phyloP scores from a whole-genome alignment of 2,329 filamentous ascomycete genomes.

The Botrytis hyacinthi region DNA sequence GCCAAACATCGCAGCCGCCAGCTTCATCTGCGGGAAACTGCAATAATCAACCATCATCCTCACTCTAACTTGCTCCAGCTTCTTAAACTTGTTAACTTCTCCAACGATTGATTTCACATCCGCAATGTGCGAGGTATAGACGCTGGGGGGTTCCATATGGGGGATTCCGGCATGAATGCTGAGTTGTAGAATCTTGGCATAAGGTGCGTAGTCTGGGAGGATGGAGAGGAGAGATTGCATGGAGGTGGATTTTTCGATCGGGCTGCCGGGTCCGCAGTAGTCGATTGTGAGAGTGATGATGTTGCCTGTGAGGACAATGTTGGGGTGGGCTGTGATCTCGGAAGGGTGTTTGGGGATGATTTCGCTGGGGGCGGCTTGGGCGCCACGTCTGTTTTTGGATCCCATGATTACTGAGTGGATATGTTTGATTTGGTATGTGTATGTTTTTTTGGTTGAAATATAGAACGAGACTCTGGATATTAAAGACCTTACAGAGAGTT shows the following conservation, averaged over 20 bases:
- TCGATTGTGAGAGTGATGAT: neutral
- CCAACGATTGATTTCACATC: neutral
- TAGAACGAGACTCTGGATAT: neutral
- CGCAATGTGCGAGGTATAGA: neutral
- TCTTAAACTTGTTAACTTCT: neutral
- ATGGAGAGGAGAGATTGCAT: neutral
- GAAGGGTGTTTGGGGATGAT: neutral
- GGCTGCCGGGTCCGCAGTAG: neutral
- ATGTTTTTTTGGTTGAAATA: neutral
- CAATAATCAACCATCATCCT: neutral
- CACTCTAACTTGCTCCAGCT: neutral
- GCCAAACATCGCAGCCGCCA: neutral
- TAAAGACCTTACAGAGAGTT: neutral
- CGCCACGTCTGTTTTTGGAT: neutral
- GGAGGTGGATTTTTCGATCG: neutral
- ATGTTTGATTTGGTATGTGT: neutral
- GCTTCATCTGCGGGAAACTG: neutral
- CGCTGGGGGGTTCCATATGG: too few species aligned
- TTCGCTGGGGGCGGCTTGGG: neutral
- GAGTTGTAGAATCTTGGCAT: neutral
- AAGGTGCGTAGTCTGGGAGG: neutral
- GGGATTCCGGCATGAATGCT: neutral
- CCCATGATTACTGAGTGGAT: neutral
- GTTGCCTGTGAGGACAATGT: neutral
- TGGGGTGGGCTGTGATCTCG: neutral